Conservation (phyloP, 2,329 filamentous ascomycete species). For the Cercospora nicotianae region DNA sequence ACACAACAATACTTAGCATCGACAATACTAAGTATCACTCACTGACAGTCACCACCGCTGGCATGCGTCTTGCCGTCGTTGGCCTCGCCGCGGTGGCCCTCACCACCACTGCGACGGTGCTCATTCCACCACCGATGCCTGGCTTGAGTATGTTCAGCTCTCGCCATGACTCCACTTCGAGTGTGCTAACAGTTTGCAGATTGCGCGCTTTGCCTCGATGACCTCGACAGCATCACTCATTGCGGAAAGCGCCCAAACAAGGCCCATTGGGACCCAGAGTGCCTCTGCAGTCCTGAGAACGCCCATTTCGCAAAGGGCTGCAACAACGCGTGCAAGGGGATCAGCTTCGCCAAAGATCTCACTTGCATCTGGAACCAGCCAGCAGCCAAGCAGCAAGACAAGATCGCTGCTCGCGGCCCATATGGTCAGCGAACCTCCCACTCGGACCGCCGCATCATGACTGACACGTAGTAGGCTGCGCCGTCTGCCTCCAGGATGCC, state of each 20-base stretch:
- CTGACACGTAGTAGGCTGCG: background rate
- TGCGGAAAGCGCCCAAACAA: no score
- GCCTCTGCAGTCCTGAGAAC: background rate
- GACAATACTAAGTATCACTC: constrained; percentile 5
- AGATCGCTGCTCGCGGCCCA: background rate
- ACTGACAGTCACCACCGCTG: background rate
- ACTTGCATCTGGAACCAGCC: background rate
- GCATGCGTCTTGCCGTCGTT: constrained; percentile 7
- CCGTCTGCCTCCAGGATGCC: background rate
- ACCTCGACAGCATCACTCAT: no score
- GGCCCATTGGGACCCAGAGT: background rate
- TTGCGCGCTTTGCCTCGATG: background rate
- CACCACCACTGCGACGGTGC: background rate
- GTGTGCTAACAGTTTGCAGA: background rate
- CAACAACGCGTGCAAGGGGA: background rate
- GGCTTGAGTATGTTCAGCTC: background rate
- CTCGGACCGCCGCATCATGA: background rate
- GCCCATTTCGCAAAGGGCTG: background rate
- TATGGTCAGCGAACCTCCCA: background rate
- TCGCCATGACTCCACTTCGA: background rate
- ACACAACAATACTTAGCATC: constrained; percentile 12
- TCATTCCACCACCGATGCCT: background rate
- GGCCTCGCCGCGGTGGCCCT: background rate
- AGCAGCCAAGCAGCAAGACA: background rate
- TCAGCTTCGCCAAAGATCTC: background rate